phyloP scores from a whole-genome alignment of 208 protist genomes.

The Trypanosoma caninum region DNA sequence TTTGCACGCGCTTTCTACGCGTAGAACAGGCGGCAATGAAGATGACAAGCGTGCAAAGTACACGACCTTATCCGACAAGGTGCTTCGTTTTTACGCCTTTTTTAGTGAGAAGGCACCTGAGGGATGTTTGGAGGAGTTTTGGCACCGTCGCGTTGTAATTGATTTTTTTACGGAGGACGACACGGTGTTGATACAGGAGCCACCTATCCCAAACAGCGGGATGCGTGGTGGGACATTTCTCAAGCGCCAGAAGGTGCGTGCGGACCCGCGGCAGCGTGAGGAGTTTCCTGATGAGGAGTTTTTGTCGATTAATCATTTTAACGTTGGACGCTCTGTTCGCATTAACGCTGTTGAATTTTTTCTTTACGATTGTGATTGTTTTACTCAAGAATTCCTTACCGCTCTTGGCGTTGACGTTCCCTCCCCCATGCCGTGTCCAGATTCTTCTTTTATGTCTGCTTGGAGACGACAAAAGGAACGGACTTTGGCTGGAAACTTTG shows the following conservation, averaged over 20 bases:
- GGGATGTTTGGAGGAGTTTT: slow-evolving; percentile 70
- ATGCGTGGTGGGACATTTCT: slow-evolving; percentile 93
- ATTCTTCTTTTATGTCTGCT: slow-evolving; percentile 70
- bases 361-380: slow-evolving; percentile 92
- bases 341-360: slow-evolving; percentile 93
- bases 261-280: slow-evolving; percentile 73
- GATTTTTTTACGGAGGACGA: slow-evolving; percentile 94
- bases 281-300: slow-evolving; percentile 81
- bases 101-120: slow-evolving; percentile 93
- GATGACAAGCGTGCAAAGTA: slow-evolving; percentile 23
- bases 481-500: slow-evolving; percentile 51
- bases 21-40: slow-evolving; percentile 15
- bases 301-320: slow-evolving; percentile 90
- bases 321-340: slow-evolving; percentile 83
- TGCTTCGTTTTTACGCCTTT: slow-evolving; percentile 95
- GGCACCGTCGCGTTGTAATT: slow-evolving; percentile 91
- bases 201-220: slow-evolving; percentile 90
- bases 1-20: slow-evolving; percentile 46
- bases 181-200: slow-evolving; percentile 93
- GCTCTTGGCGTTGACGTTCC: slow-evolving; percentile 69
- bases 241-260: slow-evolving; percentile 83
- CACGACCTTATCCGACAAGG: slow-evolving; percentile 91
- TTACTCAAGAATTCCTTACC: slow-evolving; percentile 91
- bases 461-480: slow-evolving; percentile 49
- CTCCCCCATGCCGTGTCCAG: slow-evolving; percentile 44